phyloP scores from a whole-genome alignment of 768 basidiomycete genomes.

The Phallus indusiatus region DNA sequence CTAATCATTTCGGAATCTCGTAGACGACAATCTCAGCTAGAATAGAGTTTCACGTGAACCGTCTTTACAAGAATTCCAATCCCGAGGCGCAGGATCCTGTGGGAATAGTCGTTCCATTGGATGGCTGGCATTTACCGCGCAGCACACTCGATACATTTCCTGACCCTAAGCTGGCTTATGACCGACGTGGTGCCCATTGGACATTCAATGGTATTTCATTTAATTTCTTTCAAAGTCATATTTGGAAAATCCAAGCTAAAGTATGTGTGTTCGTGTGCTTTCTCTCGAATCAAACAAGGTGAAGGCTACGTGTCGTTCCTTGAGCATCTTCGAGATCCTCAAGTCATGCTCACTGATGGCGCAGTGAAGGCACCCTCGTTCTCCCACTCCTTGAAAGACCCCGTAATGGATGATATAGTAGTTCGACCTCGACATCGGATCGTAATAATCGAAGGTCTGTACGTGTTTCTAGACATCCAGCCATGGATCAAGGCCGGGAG shows the following conservation, averaged over 20 bases:
- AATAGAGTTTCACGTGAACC: constrained; percentile 6
- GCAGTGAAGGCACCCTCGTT: constrained; percentile 66
- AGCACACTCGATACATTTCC: constrained; percentile 66
- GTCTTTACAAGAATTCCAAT: constrained; percentile 4
- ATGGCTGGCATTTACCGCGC: constrained; percentile 88
- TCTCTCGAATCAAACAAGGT: background rate
- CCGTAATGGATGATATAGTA: constrained; percentile 45
- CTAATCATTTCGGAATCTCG: background rate
- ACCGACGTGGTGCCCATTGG: constrained; percentile 80
- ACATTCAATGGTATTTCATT: constrained; percentile 61
- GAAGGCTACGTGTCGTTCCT: background rate
- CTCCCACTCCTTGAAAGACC: constrained; percentile 83
- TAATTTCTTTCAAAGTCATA: constrained; percentile 1
- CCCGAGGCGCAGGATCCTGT: constrained; percentile 9
- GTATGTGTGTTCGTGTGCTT: too few relatives aligned
- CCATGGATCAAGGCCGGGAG: constrained; percentile 63
- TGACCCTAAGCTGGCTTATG: constrained; percentile 69
- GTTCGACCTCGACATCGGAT: constrained; percentile 63
- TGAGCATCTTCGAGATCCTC: constrained; percentile 2
- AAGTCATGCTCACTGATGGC: background rate
- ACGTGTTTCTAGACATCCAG: constrained; percentile 61
- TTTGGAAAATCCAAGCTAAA: background rate
- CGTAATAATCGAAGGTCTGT: constrained; percentile 85
- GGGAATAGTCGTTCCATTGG: constrained; percentile 69
- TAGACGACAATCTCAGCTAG: constrained; percentile 5